phyloP scores from a whole-genome alignment of 257 asterid genomes.

The Pogostemon cablin region DNA sequence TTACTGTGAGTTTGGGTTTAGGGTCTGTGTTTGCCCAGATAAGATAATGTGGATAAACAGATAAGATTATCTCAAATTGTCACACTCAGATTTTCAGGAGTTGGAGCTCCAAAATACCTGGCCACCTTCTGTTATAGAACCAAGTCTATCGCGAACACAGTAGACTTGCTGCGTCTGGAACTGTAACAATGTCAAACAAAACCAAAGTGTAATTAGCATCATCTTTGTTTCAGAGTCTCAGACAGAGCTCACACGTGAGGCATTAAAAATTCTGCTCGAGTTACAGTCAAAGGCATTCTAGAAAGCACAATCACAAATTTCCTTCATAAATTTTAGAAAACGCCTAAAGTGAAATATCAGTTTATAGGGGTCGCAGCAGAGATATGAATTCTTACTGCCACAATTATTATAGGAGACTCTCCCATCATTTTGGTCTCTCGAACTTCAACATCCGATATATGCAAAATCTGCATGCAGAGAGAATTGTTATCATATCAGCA shows the following conservation, averaged over 20 bases:
- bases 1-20: no score
- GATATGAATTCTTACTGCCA: conserved; percentile 52
- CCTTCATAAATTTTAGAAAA: neutral
- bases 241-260: neutral
- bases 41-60: neutral
- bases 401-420: conserved; percentile 83
- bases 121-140: conserved; percentile 85
- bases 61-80: neutral
- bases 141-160: conserved; percentile 82
- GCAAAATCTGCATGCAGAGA: conserved; percentile 71
- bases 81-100: neutral
- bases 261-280: neutral
- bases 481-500: neutral
- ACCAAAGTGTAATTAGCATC: conserved; percentile 30
- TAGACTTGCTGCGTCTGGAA: conserved; percentile 95
- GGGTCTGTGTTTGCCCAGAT: neutral
- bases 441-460: conserved; percentile 85
- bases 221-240: neutral
- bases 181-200: conserved; percentile 48
- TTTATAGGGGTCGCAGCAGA: neutral
- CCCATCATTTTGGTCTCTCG: conserved; percentile 97
- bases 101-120: conserved; percentile 51
- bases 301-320: neutral
- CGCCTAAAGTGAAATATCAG: neutral
- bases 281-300: neutral